Base-by-base conservation (phyloP, 2,329 filamentous ascomycete genomes). In the Beauveria pseudobassiana region DNA sequence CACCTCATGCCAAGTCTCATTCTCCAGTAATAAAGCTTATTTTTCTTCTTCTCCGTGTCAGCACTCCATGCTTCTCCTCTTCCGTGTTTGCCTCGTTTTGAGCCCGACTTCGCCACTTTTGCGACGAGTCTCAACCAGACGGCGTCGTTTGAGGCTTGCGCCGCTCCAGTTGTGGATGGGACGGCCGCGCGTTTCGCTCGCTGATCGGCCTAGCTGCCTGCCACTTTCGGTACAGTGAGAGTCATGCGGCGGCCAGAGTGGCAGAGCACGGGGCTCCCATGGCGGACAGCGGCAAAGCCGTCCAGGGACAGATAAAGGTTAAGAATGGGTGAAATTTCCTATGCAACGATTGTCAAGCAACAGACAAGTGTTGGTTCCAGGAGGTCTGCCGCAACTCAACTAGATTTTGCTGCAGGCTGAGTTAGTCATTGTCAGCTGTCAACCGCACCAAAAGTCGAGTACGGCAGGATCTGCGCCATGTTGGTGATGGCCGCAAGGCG, bases 101-200 rank as follows among this genome's bases (percentile, higher is more conserved):
- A 48, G 28, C 45, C 34, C 45, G 34, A 5, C 6, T 52, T 59
- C 57, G 57, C 57, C 57, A 59, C 57, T 59, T 28, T 50, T 59
- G 22, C 34, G 22, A 51, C 48, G n/a, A 40, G 34, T 38, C 34
- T 16, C 30, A 42, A 34, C 34, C 28, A 51, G 24, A 51, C 45
- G 46, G 56, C 56, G 56, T 50, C 30, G 34, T 38, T 48, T 28
- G 56, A 59, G 56, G 56, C 45, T 59, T 51, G 45, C 45, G 46
- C 30, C 54, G 55, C 55, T 58, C 55, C 55, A 58, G 45, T 57
- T 49, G 45, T 58, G 30, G 45, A 58, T 49, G 55, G 30, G 30
- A 58, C 45, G 55, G 55, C 55, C 55, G 55, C 55, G 55, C 55
- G 55, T 58, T 58, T 42, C 45, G 30, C 55, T 58, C 5, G 20